These are phyloP conservation scores for Fusarium pseudocircinatum DNA, from an alignment of 2,329 filamentous ascomycete genomes.

Conservation along the genomic window DNA sequence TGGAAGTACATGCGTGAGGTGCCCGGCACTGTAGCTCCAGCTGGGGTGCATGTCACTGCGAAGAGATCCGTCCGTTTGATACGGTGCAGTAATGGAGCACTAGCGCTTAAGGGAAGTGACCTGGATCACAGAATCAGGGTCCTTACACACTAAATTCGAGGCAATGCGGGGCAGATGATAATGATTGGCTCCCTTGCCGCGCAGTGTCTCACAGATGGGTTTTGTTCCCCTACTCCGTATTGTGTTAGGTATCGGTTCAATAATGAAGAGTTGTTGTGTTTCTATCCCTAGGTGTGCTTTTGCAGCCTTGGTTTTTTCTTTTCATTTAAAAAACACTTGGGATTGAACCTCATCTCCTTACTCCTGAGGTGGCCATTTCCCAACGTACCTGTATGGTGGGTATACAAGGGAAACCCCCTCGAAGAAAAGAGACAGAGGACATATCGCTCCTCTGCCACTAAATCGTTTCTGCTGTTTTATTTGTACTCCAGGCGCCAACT, in stretches of 20 bases:
- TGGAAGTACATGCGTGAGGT: not conserved
- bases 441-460: not conserved
- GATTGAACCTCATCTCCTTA: not conserved
- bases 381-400: not conserved
- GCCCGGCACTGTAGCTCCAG: not conserved
- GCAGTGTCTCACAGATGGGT: slow-evolving; percentile 4
- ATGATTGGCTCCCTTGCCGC: slow-evolving; percentile 17
- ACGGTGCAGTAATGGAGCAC: not conserved
- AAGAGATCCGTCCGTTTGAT: not conserved
- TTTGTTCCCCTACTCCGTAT: not conserved
- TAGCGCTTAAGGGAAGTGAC: not conserved
- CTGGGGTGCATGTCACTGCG: not conserved
- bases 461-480: not conserved
- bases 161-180: not conserved
- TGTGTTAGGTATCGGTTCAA: not conserved
- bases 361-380: not conserved
- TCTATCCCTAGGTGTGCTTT: not conserved
- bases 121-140: not conserved
- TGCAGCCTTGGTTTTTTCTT: not conserved
- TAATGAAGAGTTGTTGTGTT: not conserved
- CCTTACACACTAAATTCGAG: not conserved
- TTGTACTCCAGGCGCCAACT: not conserved
- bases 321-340: not conserved
- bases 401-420: not conserved
- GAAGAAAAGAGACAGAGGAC: not conserved